Conservation (phyloP, 208 protist genomes). For the Crithidia acanthocephali region DNA sequence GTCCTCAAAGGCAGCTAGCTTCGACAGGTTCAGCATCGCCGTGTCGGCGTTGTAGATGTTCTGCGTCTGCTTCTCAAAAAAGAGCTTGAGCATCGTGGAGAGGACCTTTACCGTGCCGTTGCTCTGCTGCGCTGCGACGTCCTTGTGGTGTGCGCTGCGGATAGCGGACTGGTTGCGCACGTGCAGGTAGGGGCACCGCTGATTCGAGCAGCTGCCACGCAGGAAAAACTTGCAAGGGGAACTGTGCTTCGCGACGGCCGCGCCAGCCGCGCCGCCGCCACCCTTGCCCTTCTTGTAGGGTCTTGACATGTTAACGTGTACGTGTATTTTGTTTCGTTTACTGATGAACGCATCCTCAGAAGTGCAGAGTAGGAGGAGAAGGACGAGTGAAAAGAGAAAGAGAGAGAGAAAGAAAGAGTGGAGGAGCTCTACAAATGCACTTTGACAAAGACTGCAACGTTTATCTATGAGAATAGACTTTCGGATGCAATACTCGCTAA, state of each 20-base stretch:
- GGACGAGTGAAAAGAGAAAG: too few relatives aligned
- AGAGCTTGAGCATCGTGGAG: conserved; percentile 84
- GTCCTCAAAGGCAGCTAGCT: conserved; percentile 53
- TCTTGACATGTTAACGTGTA: conserved; percentile 30
- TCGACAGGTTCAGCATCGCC: conserved; percentile 63
- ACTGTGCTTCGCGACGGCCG: conserved; percentile 30
- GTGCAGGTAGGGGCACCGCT: conserved; percentile 77
- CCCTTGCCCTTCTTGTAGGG: conserved; percentile 80
- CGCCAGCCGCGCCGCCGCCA: conserved; percentile 11
- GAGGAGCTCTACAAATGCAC: too few relatives aligned
- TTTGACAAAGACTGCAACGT: too few relatives aligned
- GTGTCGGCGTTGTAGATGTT: conserved; percentile 60
- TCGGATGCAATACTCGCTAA: too few relatives aligned
- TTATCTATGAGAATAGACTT: too few relatives aligned
- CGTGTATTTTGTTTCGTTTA: conserved; percentile 9
- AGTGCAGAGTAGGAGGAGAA: too few relatives aligned
- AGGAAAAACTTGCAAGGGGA: conserved; percentile 74
- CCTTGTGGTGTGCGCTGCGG: conserved; percentile 25
- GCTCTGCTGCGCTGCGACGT: conserved; percentile 12
- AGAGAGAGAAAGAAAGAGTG: neutral
- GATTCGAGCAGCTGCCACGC: conserved; percentile 75
- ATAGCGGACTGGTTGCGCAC: conserved; percentile 44
- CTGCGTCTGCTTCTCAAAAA: conserved; percentile 88
- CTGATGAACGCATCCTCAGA: too few relatives aligned
- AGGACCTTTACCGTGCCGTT: conserved; percentile 47